Evolutionary conservation across 2,329 filamentous ascomycete genomes (phyloP), one percentile per base, ranked within the genome.

Genomic region (Nemania diffusa): DNA sequence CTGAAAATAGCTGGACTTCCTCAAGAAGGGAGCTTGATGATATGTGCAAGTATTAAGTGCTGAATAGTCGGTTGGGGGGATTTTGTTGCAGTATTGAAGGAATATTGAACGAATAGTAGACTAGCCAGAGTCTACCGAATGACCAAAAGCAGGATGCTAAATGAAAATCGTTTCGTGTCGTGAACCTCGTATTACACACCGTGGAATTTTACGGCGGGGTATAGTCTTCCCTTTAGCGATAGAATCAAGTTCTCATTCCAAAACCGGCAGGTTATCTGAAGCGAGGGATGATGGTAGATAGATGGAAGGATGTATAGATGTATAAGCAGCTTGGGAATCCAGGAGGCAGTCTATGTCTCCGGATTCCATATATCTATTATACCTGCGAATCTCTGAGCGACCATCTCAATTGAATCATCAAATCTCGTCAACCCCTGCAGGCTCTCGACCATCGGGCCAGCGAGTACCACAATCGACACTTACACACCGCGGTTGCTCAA

Each of bases 361-460:
- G 71, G 69, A 75, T 73, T 73, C 73, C 65, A 59, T 65, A 75
- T 72, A 74, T 75, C 71, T 73, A 73, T 71, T 74, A 71, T 69
- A 66, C 64, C 29, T 46, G 57, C 52, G 24, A 50, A 52, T 44
- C 50, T 57, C 67, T 42, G 44, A 40, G 57, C 61, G 57, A 52
- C 57, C 51, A 66, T 67, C 48, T 60, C 58, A n/a, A 24, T 22
- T 65, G 60, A 68, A 71, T 57, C 59, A 60, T 44, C 65, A 53
- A 56, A 9, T 29, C 27, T 50, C 17, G 51, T 51, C 53, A 27
- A 65, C 56, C 66, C 62, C 70, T 65, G 67, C 62, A 62, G 65
- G 69, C 57, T 50, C 58, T 57, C 40, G 70, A 68, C 62, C 65
- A 62, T 56, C 61, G 57, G 65, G 65, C 60, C 50, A 71, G 64